These are phyloP conservation scores for Cynanchum wilfordii DNA, from an alignment of 257 asterid genomes.

Conservation along the genomic window DNA sequence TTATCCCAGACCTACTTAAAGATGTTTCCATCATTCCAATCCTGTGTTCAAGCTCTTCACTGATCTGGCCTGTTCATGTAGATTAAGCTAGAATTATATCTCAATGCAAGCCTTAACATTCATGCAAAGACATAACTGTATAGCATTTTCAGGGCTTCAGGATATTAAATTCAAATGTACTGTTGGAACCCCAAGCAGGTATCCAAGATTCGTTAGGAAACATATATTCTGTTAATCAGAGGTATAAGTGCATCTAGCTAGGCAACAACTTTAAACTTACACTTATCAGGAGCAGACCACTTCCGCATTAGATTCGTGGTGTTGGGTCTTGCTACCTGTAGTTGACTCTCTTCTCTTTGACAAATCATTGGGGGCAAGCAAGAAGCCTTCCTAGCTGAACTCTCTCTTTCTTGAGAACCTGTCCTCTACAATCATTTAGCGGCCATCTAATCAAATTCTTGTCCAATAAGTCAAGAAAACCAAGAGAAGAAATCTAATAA, in stretches of 20 bases:
- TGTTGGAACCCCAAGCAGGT: background rate
- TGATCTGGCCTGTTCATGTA: conserved; percentile 55
- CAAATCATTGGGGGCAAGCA: conserved; percentile 47
- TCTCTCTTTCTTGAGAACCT: conserved; percentile 84
- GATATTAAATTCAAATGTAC: background rate
- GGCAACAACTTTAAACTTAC: conserved; percentile 36
- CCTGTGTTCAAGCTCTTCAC: conserved; percentile 81
- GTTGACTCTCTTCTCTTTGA: conserved; percentile 70
- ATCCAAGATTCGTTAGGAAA: background rate
- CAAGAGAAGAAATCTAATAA: background rate
- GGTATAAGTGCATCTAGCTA: background rate
- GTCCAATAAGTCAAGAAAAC: background rate
- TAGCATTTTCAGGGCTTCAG: conserved; percentile 12
- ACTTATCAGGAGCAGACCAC: conserved; percentile 73
- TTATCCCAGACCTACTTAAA: conserved; percentile 68
- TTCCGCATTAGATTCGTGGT: conserved; percentile 60
- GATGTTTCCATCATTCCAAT: conserved; percentile 81
- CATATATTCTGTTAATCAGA: background rate
- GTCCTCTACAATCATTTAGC: conserved; percentile 34
- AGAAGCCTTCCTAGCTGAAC: conserved; percentile 55
- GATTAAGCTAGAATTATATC: background rate
- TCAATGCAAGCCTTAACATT: background rate
- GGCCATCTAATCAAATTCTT: background rate
- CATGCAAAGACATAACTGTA: background rate
- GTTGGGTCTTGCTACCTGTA: conserved; percentile 45